These are phyloP conservation scores for Niveomyces coronatus DNA, from an alignment of 2,329 filamentous ascomycete species.

Conservation along the genomic window DNA sequence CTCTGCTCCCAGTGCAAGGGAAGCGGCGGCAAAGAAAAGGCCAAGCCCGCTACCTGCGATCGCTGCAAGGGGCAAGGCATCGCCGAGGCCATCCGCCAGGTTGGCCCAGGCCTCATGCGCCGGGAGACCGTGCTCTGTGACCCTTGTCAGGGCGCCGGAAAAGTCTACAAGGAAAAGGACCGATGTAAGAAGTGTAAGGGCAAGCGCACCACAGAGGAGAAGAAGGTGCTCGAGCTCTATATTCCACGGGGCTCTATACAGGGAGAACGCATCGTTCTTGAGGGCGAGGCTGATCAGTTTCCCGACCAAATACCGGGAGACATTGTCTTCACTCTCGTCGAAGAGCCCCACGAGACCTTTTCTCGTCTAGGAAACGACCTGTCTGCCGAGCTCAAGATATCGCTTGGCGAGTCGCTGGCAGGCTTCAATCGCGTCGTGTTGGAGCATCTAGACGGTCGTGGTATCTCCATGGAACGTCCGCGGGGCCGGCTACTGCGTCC, in stretches of 20 bases:
- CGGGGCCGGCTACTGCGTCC: conserved; percentile 76
- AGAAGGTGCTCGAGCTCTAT: conserved; percentile 92
- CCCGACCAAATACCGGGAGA: conserved; percentile 86
- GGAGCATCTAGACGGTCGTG: conserved; percentile 86
- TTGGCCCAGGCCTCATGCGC: conserved; percentile 79
- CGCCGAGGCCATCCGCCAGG: conserved; percentile 66
- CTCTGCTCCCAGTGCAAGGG: conserved; percentile 83
- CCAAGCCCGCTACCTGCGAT: conserved; percentile 72
- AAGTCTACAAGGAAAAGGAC: conserved; percentile 89
- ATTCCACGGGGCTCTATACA: conserved; percentile 80
- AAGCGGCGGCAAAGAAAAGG: conserved; percentile 81
- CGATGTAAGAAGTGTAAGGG: conserved; percentile 99
- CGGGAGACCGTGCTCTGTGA: conserved; percentile 72
- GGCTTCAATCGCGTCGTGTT: conserved; percentile 87
- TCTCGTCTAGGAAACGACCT: conserved; percentile 76
- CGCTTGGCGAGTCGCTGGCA: conserved; percentile 71
- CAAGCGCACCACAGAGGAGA: conserved; percentile 73
- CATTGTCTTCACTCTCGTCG: conserved; percentile 79
- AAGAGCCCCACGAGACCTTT: conserved; percentile 74
- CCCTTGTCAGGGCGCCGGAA: conserved; percentile 75
- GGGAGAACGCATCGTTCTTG: conserved; percentile 80
- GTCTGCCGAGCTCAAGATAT: conserved; percentile 69
- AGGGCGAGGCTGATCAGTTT: conserved; percentile 88
- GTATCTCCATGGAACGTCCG: conserved; percentile 70
- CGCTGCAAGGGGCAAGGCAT: conserved; percentile 74